Evolutionary conservation across 108 stramenopile genomes (phyloP).

Genomic region (Parietichytrium sp.): DNA sequence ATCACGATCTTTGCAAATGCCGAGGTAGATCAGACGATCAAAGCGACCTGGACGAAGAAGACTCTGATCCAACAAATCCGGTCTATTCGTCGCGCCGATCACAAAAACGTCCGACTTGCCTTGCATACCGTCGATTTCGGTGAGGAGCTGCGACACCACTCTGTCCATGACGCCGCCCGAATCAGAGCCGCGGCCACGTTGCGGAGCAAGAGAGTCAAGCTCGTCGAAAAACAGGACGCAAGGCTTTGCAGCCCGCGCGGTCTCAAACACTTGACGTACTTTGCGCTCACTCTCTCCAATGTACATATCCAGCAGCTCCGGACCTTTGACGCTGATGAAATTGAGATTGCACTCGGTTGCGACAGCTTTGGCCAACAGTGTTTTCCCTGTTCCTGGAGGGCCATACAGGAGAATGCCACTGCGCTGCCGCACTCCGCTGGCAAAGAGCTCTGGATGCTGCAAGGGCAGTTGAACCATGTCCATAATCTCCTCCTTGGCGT

Average conservation of each 20-base stretch:
- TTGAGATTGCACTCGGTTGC: conserved; percentile 99
- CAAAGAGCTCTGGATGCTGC: conserved; percentile 92
- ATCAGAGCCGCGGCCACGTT: conserved; percentile 87
- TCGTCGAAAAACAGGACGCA: conserved; percentile 99
- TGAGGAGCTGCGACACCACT: conserved; percentile 98
- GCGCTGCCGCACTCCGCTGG: conserved; percentile 92
- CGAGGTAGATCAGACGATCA: conserved; percentile 98
- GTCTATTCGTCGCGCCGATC: conserved; percentile 98
- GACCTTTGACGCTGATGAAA: conserved; percentile 99
- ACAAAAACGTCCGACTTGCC: conserved; percentile 82
- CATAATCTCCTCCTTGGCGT: conserved; percentile 95
- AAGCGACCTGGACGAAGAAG: conserved; percentile 98
- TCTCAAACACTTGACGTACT: conserved; percentile 96
- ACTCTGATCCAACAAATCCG: conserved; percentile 96
- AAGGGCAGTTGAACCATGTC: conserved; percentile 98
- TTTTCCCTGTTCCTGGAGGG: conserved; percentile 98
- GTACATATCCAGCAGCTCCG: conserved; percentile 96
- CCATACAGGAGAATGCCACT: conserved; percentile 97
- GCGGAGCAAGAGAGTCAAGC: conserved; percentile 98
- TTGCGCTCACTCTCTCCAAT: conserved; percentile 99
- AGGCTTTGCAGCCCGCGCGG: conserved; percentile 95
- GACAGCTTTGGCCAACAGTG: conserved; percentile 96
- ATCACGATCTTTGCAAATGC: conserved; percentile 79
- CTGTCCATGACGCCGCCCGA: conserved; percentile 79
- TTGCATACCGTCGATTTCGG: conserved; percentile 80